phyloP scores from a whole-genome alignment of 106 monocot species.

The Agapanthus africanus region DNA sequence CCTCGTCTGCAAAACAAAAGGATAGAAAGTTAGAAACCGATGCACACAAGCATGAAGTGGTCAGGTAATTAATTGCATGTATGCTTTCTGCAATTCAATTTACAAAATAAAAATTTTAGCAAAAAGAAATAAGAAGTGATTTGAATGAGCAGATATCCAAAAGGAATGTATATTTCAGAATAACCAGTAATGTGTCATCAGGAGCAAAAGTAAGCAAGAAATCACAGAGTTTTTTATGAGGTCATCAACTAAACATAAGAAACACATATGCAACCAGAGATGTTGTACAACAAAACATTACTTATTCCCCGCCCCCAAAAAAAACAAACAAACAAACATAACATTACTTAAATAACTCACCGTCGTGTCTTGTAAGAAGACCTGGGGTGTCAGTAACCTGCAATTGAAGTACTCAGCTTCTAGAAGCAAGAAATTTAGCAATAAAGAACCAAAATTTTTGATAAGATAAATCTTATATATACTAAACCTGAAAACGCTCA shows the following conservation, averaged over 20 bases:
- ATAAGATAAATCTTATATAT: not conserved
- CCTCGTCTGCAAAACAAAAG: not conserved
- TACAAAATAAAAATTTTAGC: not conserved
- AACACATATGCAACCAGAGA: not conserved
- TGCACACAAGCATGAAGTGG: not conserved
- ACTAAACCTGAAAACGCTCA: slow-evolving; percentile 57
- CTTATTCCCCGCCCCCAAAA: too few species aligned
- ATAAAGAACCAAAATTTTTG: not conserved
- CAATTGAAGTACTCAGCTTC: too few species aligned
- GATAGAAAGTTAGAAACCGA: not conserved
- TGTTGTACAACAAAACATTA: not conserved
- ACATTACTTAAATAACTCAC: slow-evolving; percentile 27
- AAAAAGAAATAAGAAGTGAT: not conserved
- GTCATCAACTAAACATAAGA: not conserved
- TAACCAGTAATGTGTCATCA: not conserved
- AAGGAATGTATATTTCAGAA: not conserved
- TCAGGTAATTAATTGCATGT: too few species aligned
- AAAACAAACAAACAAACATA: slow-evolving; percentile 21
- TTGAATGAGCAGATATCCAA: not conserved
- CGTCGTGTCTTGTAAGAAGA: slow-evolving; percentile 80
- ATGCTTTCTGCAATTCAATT: not conserved
- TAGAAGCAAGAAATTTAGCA: too few species aligned
- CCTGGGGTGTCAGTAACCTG: slow-evolving; percentile 99
- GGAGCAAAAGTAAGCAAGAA: not conserved
- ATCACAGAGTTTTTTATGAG: not conserved